These are phyloP conservation scores for Diaporthe capsici DNA, from an alignment of 2,329 filamentous ascomycete genomes.

Conservation along the genomic window DNA sequence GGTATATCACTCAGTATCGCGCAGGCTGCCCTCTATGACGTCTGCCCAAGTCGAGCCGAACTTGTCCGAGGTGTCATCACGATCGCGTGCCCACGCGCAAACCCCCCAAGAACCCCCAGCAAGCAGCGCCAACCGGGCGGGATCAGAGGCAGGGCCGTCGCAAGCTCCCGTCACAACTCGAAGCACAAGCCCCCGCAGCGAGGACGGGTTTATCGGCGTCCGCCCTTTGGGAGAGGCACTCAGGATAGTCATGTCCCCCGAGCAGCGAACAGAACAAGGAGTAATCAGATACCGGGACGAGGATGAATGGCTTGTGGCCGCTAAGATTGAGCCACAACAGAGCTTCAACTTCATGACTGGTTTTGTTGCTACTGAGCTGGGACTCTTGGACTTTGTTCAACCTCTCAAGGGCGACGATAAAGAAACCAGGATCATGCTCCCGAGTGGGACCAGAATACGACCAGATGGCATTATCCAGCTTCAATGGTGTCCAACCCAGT, in stretches of 20 bases:
- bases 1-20: too few species aligned
- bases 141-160: not conserved
- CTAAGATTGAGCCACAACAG: not conserved
- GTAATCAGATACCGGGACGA: not conserved
- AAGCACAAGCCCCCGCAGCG: constrained; percentile 2
- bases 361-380: not conserved
- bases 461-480: constrained; percentile 6
- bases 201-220: constrained; percentile 1
- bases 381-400: not conserved
- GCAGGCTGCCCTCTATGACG: not conserved
- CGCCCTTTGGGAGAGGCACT: not conserved
- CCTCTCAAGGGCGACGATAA: not conserved
- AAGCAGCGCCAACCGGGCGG: too few species aligned
- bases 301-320: not conserved
- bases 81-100: not conserved
- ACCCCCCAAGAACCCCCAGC: not conserved
- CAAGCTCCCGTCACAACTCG: too few species aligned
- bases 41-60: not conserved
- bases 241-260: not conserved
- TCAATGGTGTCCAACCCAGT: not conserved
- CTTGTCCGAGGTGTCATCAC: not conserved
- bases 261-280: not conserved
- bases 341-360: constrained; percentile 16
- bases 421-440: not conserved
- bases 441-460: not conserved